Evolutionary conservation across 75 land plant species (phyloP).

Genomic region (Gnetum montanum): DNA sequence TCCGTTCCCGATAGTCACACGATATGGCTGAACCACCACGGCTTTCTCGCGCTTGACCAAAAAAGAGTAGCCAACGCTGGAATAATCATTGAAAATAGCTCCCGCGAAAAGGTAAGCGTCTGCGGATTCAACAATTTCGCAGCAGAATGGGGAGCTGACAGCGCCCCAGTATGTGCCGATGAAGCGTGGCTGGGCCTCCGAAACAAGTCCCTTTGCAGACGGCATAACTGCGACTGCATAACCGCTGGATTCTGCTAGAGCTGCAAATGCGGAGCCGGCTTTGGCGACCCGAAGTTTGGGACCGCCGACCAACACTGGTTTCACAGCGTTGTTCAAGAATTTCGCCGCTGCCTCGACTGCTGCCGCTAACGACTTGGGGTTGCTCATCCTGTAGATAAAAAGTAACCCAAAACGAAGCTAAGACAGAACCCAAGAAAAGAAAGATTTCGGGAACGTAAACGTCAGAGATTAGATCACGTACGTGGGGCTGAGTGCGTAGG

Average conservation of each 20-base stretch:
- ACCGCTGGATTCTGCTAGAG: conserved; percentile 32
- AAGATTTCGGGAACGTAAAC: not conserved
- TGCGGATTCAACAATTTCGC: conserved; percentile 45
- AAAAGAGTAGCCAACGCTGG: conserved; percentile 52
- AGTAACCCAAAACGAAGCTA: not conserved
- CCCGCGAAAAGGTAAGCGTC: conserved; percentile 52
- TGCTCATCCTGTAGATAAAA: conserved; percentile 17
- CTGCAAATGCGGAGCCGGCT: conserved; percentile 20
- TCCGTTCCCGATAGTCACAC: conserved; percentile 26
- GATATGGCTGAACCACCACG: conserved; percentile 29
- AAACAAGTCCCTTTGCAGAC: conserved; percentile 32
- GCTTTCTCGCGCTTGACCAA: conserved; percentile 36
- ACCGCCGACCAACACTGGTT: conserved; percentile 45
- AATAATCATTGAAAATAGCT: conserved; percentile 45
- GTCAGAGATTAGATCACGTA: no score
- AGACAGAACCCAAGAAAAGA: not conserved
- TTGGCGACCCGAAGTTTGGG: conserved; percentile 32
- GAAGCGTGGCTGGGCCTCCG: conserved; percentile 31
- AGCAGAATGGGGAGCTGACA: conserved; percentile 31
- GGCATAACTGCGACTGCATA: conserved; percentile 49
- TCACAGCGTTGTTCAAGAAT: conserved; percentile 33
- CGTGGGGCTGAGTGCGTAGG: conserved; percentile 26
- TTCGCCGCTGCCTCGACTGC: conserved; percentile 30
- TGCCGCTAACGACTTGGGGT: conserved; percentile 22
- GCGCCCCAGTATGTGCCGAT: conserved; percentile 57